phyloP scores from a whole-genome alignment of 176 grass and related monocot species.

The Cenchrus americanus region DNA sequence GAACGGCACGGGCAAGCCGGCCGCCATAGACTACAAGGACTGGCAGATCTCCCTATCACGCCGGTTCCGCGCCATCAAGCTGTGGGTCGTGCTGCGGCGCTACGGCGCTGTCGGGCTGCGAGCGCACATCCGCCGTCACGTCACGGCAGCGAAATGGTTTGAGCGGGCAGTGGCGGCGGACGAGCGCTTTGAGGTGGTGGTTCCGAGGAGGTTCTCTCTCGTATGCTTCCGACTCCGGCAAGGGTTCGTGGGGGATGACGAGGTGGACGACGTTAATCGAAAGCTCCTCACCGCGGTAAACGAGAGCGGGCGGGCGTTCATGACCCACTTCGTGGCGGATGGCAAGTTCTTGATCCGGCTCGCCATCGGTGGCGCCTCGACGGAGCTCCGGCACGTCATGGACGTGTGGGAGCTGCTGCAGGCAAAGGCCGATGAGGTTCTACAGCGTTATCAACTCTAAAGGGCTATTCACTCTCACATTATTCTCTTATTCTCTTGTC shows the following conservation, averaged over 20 bases:
- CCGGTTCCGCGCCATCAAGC: conserved; percentile 48
- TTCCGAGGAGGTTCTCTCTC: conserved; percentile 41
- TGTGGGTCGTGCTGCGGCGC: conserved; percentile 47
- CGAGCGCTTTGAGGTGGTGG: conserved; percentile 56
- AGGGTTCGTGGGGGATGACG: background rate
- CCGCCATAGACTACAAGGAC: conserved; percentile 55
- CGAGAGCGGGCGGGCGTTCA: conserved; percentile 44
- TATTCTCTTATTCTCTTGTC: too few species aligned
- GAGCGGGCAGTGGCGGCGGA: conserved; percentile 42
- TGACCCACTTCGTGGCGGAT: conserved; percentile 49
- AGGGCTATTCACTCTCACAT: too few species aligned
- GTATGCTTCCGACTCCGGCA: conserved; percentile 48
- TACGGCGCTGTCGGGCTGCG: conserved; percentile 47
- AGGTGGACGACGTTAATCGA: background rate
- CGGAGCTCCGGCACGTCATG: conserved; percentile 47
- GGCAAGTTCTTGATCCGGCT: conserved; percentile 52
- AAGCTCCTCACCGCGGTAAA: conserved; percentile 42
- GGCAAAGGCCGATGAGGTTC: conserved; percentile 21
- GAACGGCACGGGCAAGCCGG: background rate
- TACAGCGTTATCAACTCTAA: background rate
- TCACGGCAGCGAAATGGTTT: conserved; percentile 55
- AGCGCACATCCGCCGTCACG: conserved; percentile 33
- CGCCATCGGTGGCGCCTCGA: conserved; percentile 46
- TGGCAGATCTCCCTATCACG: conserved; percentile 61
- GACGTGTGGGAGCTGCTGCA: conserved; percentile 51